phyloP scores from a whole-genome alignment of 2,329 filamentous ascomycete genomes.

The Aspergillus clavatus region DNA sequence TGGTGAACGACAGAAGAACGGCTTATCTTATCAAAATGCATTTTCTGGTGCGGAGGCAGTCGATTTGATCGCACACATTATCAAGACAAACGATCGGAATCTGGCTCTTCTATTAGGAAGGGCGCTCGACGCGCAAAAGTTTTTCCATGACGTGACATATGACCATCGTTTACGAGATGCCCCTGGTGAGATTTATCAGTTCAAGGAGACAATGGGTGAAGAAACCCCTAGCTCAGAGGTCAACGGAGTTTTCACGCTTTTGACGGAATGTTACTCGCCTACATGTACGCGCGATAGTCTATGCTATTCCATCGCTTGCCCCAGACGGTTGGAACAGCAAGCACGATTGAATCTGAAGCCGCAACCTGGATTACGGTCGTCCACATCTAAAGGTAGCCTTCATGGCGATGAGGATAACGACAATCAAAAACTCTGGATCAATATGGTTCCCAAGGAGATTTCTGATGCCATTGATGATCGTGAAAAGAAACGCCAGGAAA shows the following conservation, averaged over 20 bases:
- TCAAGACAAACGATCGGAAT: constrained; percentile 93
- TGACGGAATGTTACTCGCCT: constrained; percentile 96
- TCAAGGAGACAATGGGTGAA: constrained; percentile 78
- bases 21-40: constrained; percentile 91
- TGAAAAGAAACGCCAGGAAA: constrained; percentile 96
- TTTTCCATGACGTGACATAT: constrained; percentile 98
- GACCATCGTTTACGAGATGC: constrained; percentile 93
- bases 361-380: constrained; percentile 74
- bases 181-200: constrained; percentile 93
- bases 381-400: constrained; percentile 64
- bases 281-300: constrained; percentile 93
- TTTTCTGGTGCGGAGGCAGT: constrained; percentile 96
- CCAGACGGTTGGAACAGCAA: constrained; percentile 87
- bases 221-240: constrained; percentile 70
- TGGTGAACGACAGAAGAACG: constrained; percentile 90
- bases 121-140: constrained; percentile 93
- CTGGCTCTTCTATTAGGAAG: constrained; percentile 84
- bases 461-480: constrained; percentile 82
- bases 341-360: constrained; percentile 90
- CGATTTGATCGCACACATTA: constrained; percentile 92
- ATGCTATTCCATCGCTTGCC: constrained; percentile 97
- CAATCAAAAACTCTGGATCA: constrained; percentile 99
- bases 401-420: constrained; percentile 81
- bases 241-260: constrained; percentile 91
- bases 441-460: constrained; percentile 91